Percentiles rank a stretch among this genome's conserved stretches.
Evolutionary conservation across 352 stramenopile genomes (phyloP).

Genomic region (Pseudoperonospora humuli): DNA sequence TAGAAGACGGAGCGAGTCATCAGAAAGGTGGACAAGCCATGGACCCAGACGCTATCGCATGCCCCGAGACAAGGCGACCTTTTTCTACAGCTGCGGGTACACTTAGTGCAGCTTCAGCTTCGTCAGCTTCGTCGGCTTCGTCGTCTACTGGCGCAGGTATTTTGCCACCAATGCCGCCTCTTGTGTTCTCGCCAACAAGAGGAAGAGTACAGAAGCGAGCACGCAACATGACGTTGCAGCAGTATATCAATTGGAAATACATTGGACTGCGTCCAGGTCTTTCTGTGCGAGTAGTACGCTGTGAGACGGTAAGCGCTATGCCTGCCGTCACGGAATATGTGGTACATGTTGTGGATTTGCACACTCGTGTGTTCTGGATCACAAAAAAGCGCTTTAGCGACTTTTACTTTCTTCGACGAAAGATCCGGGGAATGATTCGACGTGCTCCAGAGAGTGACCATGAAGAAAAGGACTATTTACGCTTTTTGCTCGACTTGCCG

Average conservation of each 20-base stretch:
- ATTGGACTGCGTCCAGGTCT: constrained; percentile 54
- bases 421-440: constrained; percentile 47
- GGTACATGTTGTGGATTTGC: constrained; percentile 63
- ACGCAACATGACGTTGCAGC: constrained; percentile 37
- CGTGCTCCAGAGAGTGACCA: constrained; percentile 22
- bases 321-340: constrained; percentile 63
- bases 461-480: constrained; percentile 54
- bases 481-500: constrained; percentile 61
- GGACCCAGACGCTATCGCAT: constrained; percentile 20
- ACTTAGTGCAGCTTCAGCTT: constrained; percentile 8
- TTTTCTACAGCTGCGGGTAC: constrained; percentile 5
- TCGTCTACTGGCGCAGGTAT: constrained; percentile 11
- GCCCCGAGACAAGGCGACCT: constrained; percentile 20
- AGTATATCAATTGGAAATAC: constrained; percentile 47
- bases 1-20: constrained; percentile 15
- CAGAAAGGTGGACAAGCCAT: constrained; percentile 7
- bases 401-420: constrained; percentile 59
- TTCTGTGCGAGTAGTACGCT: constrained; percentile 61
- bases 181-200: constrained; percentile 48
- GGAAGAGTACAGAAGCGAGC: constrained; percentile 21
- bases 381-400: constrained; percentile 76
- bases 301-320: constrained; percentile 47
- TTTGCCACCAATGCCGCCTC: constrained; percentile 43
- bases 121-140: constrained; percentile 1
- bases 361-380: constrained; percentile 81